A percentile compares a stretch with the other conserved stretches of the same genome.
phyloP scores from a whole-genome alignment of 2,329 filamentous ascomycete species.

The Elsinoe australis region DNA sequence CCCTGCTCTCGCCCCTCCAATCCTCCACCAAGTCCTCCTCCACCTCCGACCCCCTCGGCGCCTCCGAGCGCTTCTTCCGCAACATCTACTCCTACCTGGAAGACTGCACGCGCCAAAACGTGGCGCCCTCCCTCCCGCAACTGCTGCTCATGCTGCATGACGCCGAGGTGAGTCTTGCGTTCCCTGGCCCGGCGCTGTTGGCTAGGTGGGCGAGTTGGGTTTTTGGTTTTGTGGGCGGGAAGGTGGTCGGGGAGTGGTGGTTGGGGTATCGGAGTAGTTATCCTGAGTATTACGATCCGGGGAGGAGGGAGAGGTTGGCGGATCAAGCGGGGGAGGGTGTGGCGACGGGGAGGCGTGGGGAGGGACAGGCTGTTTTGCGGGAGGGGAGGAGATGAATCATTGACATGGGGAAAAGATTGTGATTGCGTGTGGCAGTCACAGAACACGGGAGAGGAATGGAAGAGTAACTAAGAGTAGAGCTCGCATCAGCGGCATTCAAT shows the following conservation, averaged over 20 bases:
- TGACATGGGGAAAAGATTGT: neutral
- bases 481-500: neutral
- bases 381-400: neutral
- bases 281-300: slow-evolving; percentile 20
- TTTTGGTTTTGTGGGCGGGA: slow-evolving; percentile 26
- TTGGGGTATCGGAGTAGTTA: slow-evolving; percentile 19
- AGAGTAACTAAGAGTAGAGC: neutral
- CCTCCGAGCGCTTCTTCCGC: slow-evolving; percentile 26
- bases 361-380: neutral
- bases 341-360: neutral
- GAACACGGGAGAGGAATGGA: neutral
- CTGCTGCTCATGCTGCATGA: slow-evolving; percentile 26
- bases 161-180: slow-evolving; percentile 26
- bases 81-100: slow-evolving; percentile 29
- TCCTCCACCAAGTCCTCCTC: slow-evolving; percentile 18
- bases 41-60: slow-evolving; percentile 21
- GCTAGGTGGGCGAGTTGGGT: slow-evolving; percentile 23
- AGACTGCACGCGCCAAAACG: slow-evolving; percentile 25
- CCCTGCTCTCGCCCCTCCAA: slow-evolving; percentile 18
- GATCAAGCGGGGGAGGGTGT: neutral
- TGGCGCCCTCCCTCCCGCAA: slow-evolving; percentile 24
- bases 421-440: neutral
- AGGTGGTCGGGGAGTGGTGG: slow-evolving; percentile 20
- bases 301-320: slow-evolving; percentile 12
- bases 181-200: slow-evolving; percentile 25